Evolutionary conservation across 345 rosid species (phyloP), one percentile per base, ranked within the genome.

Genomic region (Dovyalis caffra): DNA sequence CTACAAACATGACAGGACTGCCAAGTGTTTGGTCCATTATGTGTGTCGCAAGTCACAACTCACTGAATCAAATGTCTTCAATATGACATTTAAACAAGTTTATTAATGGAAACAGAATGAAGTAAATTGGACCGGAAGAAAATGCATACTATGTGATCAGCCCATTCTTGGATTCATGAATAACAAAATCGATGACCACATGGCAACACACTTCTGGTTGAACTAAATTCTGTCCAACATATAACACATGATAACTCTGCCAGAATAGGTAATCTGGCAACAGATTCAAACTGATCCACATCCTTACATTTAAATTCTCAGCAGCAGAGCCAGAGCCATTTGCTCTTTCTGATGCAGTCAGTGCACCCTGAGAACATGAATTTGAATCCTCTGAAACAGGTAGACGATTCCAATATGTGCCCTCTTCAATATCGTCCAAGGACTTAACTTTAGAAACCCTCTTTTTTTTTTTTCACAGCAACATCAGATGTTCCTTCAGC

Each of bases 111-210:
- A 3, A 66, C 20, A 31, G 38, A 32, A 34, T 11, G 40, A 32
- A 61, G 3, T 26, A 35, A 26, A n/a, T n/a, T n/a, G n/a, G n/a
- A n/a, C n/a, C n/a, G n/a, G n/a, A n/a, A n/a, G n/a, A n/a, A n/a
- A n/a, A 67, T 37, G 37, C 23, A 20, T 76, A 95, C 99, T 96
- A 88, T 82, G 70, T 77, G 88, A 69, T 89, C 89, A 66, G 92
- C 94, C 99, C 99, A 93, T 35, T 83, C 66, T 70, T 87, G 86
- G 83, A 95, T 95, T 83, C 98, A 95, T 1, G 88, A 84, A 86
- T 89, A 95, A 79, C 99, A 95, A 88, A 93, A 95, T 72, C 97
- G 88, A 82, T 95, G 99, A 64, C 98, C 97, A 77, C 99, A 95
- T 64, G 93, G 86, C 84, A 95, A 83, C 63, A 91, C 73, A 68